phyloP scores from a whole-genome alignment of 78 protist genomes.

The Dictyostelium intermedium region DNA sequence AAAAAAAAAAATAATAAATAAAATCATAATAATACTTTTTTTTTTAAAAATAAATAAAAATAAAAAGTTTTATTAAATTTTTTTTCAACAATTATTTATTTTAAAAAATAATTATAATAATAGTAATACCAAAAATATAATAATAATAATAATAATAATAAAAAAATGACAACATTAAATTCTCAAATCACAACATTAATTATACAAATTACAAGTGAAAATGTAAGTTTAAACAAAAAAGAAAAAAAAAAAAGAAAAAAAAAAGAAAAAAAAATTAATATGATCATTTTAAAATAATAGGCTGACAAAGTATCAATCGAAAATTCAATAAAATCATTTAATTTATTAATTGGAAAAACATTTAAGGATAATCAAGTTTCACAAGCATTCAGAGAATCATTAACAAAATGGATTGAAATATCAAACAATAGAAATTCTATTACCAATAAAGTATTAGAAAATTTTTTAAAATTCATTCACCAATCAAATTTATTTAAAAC shows the following conservation, averaged over 20 bases:
- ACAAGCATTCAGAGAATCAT: not conserved
- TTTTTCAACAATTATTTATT: not conserved
- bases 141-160: not conserved
- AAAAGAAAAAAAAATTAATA: too few species aligned
- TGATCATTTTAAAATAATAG: not conserved
- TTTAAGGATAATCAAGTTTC: not conserved
- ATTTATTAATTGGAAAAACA: not conserved
- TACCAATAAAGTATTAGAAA: not conserved
- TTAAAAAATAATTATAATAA: not conserved
- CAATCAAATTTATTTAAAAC: not conserved
- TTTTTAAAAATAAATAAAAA: not conserved
- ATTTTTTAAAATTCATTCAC: not conserved
- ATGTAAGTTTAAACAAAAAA: not conserved
- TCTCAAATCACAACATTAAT: not conserved
- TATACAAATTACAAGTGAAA: not conserved
- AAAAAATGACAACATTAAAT: not conserved
- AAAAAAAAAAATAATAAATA: too few species aligned
- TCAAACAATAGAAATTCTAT: not conserved
- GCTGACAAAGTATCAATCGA: constrained; percentile 7
- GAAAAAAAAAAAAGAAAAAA: too few species aligned
- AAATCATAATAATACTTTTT: too few species aligned
- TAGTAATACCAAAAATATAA: not conserved
- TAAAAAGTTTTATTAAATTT: not conserved
- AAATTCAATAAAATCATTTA: constrained; percentile 7
- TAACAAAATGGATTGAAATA: constrained; percentile 6